These are phyloP conservation scores for Pulveroboletus sp. DNA, from an alignment of 768 basidiomycete genomes.

Conservation along the genomic window DNA sequence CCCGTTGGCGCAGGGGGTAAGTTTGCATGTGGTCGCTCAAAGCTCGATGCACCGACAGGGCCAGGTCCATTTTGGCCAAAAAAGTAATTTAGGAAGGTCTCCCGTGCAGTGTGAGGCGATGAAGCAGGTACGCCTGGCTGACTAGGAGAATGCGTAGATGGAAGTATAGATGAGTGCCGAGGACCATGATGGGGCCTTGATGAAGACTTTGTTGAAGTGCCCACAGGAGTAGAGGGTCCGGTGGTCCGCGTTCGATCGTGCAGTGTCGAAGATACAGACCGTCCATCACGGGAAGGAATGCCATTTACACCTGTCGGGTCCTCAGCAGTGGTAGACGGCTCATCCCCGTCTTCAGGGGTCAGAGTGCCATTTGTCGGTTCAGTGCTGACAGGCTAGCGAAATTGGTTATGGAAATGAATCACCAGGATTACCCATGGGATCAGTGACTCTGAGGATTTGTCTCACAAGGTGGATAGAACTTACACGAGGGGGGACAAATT, in stretches of 20 bases:
- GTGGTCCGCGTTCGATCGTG: slow-evolving; percentile 67
- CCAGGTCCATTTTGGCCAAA: slow-evolving; percentile 89
- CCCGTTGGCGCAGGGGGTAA: slow-evolving; percentile 47
- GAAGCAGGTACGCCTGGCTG: slow-evolving; percentile 32
- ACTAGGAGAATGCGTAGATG: slow-evolving; percentile 31
- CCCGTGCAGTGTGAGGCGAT: slow-evolving; percentile 61
- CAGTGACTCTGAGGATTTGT: slow-evolving; percentile 3
- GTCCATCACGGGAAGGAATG: slow-evolving; percentile 47
- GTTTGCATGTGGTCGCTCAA: slow-evolving; percentile 34
- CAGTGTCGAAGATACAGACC: slow-evolving; percentile 72
- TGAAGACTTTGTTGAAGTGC: slow-evolving; percentile 26
- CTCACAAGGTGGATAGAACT: slow-evolving; percentile 23
- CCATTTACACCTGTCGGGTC: slow-evolving; percentile 53
- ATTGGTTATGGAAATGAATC: slow-evolving; percentile 9
- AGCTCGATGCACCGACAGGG: slow-evolving; percentile 53
- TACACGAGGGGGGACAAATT: slow-evolving; percentile 49
- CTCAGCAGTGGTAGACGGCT: slow-evolving; percentile 53
- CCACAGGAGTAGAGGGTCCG: slow-evolving; percentile 30
- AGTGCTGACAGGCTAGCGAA: slow-evolving; percentile 52
- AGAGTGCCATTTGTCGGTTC: slow-evolving; percentile 57
- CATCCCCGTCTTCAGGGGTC: slow-evolving; percentile 58
- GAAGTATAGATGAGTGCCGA: slow-evolving; percentile 30
- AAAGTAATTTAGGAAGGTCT: slow-evolving; percentile 96
- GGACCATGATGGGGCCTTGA: slow-evolving; percentile 28
- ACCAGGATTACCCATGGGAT: slow-evolving; percentile 12